A percentile compares a stretch with the other conserved stretches of the same genome.
Evolutionary conservation across 805 yeast genomes (phyloP).

Genomic region (Cyberlindnera maritima): DNA sequence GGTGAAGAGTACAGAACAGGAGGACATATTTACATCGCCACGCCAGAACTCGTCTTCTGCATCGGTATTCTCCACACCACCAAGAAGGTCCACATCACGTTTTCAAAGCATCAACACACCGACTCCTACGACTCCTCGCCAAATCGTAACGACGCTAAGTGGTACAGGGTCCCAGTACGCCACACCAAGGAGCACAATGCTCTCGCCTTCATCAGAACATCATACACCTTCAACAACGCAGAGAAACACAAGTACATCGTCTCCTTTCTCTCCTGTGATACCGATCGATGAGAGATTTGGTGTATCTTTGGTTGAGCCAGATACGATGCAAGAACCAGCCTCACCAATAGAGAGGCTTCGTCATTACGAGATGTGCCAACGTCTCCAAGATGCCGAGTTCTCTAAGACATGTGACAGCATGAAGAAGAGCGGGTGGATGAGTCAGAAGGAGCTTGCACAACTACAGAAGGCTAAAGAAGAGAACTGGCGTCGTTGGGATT

Average conservation of each 20-base stretch:
- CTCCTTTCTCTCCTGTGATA: conserved; percentile 23
- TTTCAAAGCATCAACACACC: conserved; percentile 1
- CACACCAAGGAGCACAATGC: background rate
- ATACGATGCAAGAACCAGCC: conserved; percentile 8
- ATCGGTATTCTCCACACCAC: conserved; percentile 6
- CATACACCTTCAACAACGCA: background rate
- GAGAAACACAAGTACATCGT: background rate
- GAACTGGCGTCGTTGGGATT: conserved; percentile 26
- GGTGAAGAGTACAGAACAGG: background rate
- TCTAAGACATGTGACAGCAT: conserved; percentile 19
- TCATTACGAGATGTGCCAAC: conserved; percentile 20
- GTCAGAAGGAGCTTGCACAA: conserved; percentile 17
- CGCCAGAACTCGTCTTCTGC: background rate
- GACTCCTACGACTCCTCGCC: conserved; percentile 1
- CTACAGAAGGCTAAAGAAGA: conserved; percentile 20
- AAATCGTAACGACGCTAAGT: background rate
- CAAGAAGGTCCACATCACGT: conserved; percentile 4
- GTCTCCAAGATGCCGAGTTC: conserved; percentile 20
- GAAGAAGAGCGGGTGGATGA: conserved; percentile 28
- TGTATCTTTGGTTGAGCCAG: conserved; percentile 21
- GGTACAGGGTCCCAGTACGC: background rate
- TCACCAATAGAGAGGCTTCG: conserved; percentile 21
- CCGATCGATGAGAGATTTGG: conserved; percentile 26
- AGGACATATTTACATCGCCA: conserved; percentile 3
- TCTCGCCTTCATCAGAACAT: background rate